Percentiles rank a stretch among this genome's conserved stretches.
Conservation (phyloP, 768 basidiomycete genomes). For the Exsudoporus frostii region DNA sequence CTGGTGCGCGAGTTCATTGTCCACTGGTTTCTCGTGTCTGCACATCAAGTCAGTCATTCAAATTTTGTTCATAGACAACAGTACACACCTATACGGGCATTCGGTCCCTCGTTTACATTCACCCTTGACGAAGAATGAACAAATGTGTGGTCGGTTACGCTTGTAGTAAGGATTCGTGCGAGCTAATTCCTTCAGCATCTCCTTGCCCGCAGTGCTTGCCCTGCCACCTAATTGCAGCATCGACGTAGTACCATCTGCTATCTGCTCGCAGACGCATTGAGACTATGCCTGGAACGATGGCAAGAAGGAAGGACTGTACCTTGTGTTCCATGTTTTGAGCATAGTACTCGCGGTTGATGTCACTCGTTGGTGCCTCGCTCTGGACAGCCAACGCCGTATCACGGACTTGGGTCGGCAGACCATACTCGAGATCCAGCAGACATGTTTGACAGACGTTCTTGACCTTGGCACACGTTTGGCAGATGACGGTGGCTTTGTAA, state of each 20-base stretch:
- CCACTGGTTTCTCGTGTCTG: slow-evolving; percentile 85
- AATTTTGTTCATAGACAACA: not conserved
- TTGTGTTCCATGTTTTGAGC: slow-evolving; percentile 89
- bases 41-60: slow-evolving; percentile 1
- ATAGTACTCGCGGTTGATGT: slow-evolving; percentile 95
- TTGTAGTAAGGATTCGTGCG: slow-evolving; percentile 97
- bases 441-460: slow-evolving; percentile 98
- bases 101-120: slow-evolving; percentile 89
- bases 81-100: slow-evolving; percentile 78
- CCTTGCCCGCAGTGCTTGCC: slow-evolving; percentile 80
- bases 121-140: slow-evolving; percentile 94
- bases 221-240: slow-evolving; percentile 53
- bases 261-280: slow-evolving; percentile 38
- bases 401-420: slow-evolving; percentile 93
- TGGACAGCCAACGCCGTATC: slow-evolving; percentile 88
- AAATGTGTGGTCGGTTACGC: slow-evolving; percentile 89
- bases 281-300: not conserved
- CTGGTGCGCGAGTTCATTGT: slow-evolving; percentile 84
- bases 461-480: slow-evolving; percentile 95
- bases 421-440: slow-evolving; percentile 93
- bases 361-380: slow-evolving; percentile 90
- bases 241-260: slow-evolving; percentile 64
- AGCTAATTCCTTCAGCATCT: slow-evolving; percentile 94
- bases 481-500: slow-evolving; percentile 95
- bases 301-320: slow-evolving; percentile 36